Percentiles rank a stretch among this genome's conserved stretches.
Evolutionary conservation across 2,329 filamentous ascomycete species (phyloP).

Genomic region (Fusarium sp.): DNA sequence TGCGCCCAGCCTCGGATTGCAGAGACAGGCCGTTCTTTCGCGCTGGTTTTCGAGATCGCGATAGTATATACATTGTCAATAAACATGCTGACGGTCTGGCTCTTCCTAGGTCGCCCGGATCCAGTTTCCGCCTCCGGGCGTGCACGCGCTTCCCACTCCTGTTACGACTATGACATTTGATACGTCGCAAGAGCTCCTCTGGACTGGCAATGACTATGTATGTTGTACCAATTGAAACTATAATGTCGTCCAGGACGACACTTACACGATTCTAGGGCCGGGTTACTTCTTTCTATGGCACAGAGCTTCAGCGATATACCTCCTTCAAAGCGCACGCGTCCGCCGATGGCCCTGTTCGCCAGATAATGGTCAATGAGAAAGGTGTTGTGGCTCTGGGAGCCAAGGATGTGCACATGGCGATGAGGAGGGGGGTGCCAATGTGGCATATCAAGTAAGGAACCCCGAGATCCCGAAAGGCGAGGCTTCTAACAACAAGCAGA

Average conservation of each 20-base stretch:
- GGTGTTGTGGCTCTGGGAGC: constrained; percentile 89
- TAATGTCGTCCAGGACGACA: background rate
- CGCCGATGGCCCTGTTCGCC: constrained; percentile 82
- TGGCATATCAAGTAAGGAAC: constrained; percentile 83
- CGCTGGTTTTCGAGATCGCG: background rate
- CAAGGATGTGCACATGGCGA: constrained; percentile 89
- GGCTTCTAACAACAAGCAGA: constrained; percentile 54
- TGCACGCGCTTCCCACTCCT: constrained; percentile 76
- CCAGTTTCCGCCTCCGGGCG: constrained; percentile 80
- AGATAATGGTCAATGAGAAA: constrained; percentile 91
- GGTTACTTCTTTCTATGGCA: constrained; percentile 88
- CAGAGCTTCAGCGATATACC: constrained; percentile 88
- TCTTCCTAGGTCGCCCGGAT: constrained; percentile 78
- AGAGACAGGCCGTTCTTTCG: background rate
- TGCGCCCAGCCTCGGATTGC: background rate
- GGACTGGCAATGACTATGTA: constrained; percentile 93
- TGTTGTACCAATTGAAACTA: constrained; percentile 45
- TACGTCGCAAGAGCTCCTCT: constrained; percentile 87
- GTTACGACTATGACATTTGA: constrained; percentile 91
- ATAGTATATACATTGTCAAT: background rate
- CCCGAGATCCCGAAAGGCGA: background rate
- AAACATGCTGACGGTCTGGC: constrained; percentile 18
- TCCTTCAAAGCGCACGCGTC: constrained; percentile 84
- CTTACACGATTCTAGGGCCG: constrained; percentile 72
- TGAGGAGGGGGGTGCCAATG: constrained; percentile 82